Evolutionary conservation across 768 basidiomycete species (phyloP), one percentile per base, ranked within the genome.

Genomic region (Termitomyces sp.): DNA sequence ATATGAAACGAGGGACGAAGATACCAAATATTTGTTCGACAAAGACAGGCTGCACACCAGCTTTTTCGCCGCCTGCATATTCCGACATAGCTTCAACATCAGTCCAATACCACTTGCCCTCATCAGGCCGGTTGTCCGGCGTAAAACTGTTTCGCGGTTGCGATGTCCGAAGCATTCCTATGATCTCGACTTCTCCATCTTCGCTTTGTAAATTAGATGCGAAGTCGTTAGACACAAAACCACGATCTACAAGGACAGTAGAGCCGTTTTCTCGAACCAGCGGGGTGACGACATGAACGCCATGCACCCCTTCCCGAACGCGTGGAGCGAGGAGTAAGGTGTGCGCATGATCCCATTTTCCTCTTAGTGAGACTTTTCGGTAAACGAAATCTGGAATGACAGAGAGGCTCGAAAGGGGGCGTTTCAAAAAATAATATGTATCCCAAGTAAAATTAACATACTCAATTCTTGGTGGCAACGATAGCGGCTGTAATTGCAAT

Each of bases 61-160:
- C 82, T 6, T 72, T 66, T 53, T 85, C 81, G 1, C 91, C 93
- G 15, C 93, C 94, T 16, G 84, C 86, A 59, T 78, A 79, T 47
- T 86, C 76, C 7, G 88, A 84, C 85, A 99, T 93, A 23, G 83
- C 80, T 16, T 82, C 78, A 6, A 94, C 78, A 66, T 98, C 93
- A 18, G 83, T 82, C 90, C 94, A 99, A 63, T 91, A 93, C 95
- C 96, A 99, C 67, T 85, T 81, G 11, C 88, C 87, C 49, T 82
- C 78, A 43, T 80, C 79, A 0, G 90, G 88, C 40, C 83, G 78
- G 67, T 99, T 99, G 49, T 92, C 86, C 16, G 95, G 95, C 2
- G 93, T 95, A 68, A 96, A 99, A 6, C 65, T 66, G 64, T 92
- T 91, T 49, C 87, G 82, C 39, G 73, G 70, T 63, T 88, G 86